Percentiles rank a stretch among this genome's conserved stretches.
These are phyloP conservation scores for Aspergillus nomiae DNA, from an alignment of 2,329 filamentous ascomycete species.

Conservation along the genomic window DNA sequence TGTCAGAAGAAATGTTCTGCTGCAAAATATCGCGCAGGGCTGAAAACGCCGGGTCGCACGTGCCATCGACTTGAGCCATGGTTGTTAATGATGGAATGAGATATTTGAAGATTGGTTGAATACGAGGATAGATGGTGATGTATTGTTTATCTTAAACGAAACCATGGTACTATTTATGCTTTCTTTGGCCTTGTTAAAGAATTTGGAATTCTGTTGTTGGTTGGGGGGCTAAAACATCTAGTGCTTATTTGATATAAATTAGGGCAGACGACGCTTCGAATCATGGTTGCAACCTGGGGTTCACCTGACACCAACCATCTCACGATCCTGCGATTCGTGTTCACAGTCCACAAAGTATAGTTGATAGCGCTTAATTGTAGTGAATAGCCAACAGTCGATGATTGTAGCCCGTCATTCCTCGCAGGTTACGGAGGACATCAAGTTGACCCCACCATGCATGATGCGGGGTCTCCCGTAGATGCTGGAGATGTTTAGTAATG, in stretches of 20 bases:
- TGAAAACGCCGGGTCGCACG: conserved; percentile 40
- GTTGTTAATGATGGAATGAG: not conserved
- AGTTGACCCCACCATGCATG: too few relatives aligned
- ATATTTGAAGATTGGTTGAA: not conserved
- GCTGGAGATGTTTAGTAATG: too few relatives aligned
- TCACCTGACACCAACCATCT: too few relatives aligned
- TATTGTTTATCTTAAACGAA: not conserved
- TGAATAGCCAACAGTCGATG: too few relatives aligned
- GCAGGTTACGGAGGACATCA: too few relatives aligned
- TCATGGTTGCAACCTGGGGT: not conserved
- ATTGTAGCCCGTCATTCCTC: too few relatives aligned
- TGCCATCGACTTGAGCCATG: conserved; percentile 37
- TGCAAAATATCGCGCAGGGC: conserved; percentile 38
- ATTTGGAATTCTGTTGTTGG: not conserved
- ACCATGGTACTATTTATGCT: not conserved
- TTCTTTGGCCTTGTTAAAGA: too few relatives aligned
- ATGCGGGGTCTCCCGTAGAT: too few relatives aligned
- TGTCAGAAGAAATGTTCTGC: conserved; percentile 37
- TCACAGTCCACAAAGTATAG: too few relatives aligned
- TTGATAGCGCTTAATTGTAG: too few relatives aligned
- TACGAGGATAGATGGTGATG: not conserved
- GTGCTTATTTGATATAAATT: not conserved
- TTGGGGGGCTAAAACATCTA: not conserved
- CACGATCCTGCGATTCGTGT: too few relatives aligned
- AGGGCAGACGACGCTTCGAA: not conserved